A percentile compares a stretch with the other conserved stretches of the same genome.
phyloP scores from a whole-genome alignment of 108 stramenopile species.

The Hondaea fermentalgiana region DNA sequence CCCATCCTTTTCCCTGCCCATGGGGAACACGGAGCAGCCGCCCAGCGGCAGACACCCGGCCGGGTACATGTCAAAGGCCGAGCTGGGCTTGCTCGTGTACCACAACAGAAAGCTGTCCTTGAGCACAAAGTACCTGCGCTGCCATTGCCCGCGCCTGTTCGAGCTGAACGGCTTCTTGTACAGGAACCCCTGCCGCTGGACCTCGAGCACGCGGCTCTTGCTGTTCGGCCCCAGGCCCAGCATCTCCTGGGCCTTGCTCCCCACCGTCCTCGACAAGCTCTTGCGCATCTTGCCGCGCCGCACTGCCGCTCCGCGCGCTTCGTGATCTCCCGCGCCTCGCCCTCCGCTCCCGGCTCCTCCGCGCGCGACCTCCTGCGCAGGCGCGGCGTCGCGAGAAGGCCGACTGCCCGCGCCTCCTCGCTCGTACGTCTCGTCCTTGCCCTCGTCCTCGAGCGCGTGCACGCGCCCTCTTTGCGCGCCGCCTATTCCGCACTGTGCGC shows the following conservation, averaged over 20 bases:
- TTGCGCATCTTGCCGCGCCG: not conserved
- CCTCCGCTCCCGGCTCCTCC: too few species aligned
- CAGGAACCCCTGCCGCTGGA: not conserved
- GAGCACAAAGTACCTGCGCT: not conserved
- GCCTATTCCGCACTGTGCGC: too few species aligned
- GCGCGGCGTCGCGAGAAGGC: too few species aligned
- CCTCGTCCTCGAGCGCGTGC: too few species aligned
- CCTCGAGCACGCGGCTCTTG: not conserved
- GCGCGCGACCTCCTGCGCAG: too few species aligned
- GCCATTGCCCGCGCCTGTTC: not conserved
- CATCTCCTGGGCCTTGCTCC: slow-evolving; percentile 7
- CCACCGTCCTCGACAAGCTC: not conserved
- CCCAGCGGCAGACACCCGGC: not conserved
- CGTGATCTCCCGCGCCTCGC: too few species aligned
- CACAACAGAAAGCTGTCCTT: not conserved
- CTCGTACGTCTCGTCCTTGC: too few species aligned
- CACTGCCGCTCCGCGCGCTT: too few species aligned
- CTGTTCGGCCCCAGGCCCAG: slow-evolving; percentile 7
- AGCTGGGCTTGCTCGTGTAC: not conserved
- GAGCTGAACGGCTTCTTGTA: not conserved
- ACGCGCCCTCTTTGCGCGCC: too few species aligned
- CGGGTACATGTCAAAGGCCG: slow-evolving; percentile 1
- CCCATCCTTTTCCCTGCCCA: not conserved
- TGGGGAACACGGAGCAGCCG: not conserved
- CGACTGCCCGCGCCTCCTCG: too few species aligned